These are phyloP conservation scores for Neltuma alba DNA, from an alignment of 306 rosid genomes.

Conservation along the genomic window DNA sequence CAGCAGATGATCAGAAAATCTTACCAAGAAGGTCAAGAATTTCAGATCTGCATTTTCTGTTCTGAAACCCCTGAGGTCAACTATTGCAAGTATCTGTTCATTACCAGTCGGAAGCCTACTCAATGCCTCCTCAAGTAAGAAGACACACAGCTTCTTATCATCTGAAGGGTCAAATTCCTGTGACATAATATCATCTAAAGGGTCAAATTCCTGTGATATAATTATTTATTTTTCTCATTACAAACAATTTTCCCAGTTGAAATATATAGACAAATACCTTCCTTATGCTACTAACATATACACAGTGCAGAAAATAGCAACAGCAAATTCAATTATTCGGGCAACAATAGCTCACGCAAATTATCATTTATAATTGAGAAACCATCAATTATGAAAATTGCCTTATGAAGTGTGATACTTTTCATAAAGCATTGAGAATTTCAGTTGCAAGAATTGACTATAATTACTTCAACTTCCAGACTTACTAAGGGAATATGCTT, in stretches of 20 bases:
- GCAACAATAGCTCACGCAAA: neutral
- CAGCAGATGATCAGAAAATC: conserved; percentile 15
- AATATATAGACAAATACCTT: neutral
- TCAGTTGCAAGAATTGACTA: conserved; percentile 7
- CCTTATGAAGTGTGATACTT: neutral
- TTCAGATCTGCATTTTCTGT: conserved; percentile 73
- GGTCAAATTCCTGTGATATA: conserved; percentile 65
- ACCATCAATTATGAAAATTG: conserved; percentile 9
- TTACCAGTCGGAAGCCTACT: conserved; percentile 72
- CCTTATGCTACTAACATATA: neutral
- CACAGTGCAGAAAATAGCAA: neutral
- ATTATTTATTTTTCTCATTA: conserved; percentile 29
- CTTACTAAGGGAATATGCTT: conserved; percentile 84
- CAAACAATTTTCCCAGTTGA: conserved; percentile 12
- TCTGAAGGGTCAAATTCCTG: conserved; percentile 71
- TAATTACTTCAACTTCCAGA: conserved; percentile 20
- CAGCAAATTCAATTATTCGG: neutral
- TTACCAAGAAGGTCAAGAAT: conserved; percentile 83
- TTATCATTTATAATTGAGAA: neutral
- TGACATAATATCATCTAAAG: conserved; percentile 53
- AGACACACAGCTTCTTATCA: conserved; percentile 79
- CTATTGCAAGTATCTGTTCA: conserved; percentile 71
- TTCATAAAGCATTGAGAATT: neutral
- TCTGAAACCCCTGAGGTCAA: conserved; percentile 85
- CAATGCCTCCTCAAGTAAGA: conserved; percentile 80